These are phyloP conservation scores for Sclerotinia spermophila DNA, from an alignment of 2,329 filamentous ascomycete species.

Conservation along the genomic window DNA sequence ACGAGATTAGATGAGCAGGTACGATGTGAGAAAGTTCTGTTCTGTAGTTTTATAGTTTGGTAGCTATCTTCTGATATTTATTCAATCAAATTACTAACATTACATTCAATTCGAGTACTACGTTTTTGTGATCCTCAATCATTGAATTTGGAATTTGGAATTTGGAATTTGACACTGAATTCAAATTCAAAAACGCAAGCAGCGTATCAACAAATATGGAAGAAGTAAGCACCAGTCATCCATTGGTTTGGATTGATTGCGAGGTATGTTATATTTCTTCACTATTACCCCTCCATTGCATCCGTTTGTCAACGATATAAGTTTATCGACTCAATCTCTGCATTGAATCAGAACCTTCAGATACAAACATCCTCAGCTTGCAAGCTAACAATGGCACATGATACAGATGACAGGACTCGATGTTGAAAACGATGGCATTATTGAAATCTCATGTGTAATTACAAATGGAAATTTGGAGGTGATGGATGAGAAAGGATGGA, in stretches of 20 bases:
- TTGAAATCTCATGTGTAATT: constrained; percentile 89
- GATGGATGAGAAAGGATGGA: constrained; percentile 73
- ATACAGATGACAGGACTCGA: constrained; percentile 86
- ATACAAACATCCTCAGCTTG: neutral
- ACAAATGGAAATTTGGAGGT: constrained; percentile 76
- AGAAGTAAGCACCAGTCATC: constrained; percentile 17
- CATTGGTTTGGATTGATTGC: constrained; percentile 22
- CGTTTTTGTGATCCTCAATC: neutral
- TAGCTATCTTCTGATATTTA: neutral
- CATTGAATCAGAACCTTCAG: neutral
- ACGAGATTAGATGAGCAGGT: constrained; percentile 5
- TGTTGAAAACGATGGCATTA: constrained; percentile 73
- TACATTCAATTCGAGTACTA: neutral
- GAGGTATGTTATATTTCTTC: constrained; percentile 8
- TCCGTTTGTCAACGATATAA: neutral
- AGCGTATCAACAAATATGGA: neutral
- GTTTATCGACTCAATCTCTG: neutral
- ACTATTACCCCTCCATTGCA: neutral
- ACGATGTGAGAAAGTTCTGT: neutral
- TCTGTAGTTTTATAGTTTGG: neutral
- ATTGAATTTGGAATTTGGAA: neutral
- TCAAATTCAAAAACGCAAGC: too few species aligned
- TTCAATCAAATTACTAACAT: neutral
- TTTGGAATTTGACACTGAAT: neutral
- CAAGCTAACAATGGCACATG: constrained; percentile 23